Conservation (phyloP, 257 asterid genomes). For the Nicotiana otophora region DNA sequence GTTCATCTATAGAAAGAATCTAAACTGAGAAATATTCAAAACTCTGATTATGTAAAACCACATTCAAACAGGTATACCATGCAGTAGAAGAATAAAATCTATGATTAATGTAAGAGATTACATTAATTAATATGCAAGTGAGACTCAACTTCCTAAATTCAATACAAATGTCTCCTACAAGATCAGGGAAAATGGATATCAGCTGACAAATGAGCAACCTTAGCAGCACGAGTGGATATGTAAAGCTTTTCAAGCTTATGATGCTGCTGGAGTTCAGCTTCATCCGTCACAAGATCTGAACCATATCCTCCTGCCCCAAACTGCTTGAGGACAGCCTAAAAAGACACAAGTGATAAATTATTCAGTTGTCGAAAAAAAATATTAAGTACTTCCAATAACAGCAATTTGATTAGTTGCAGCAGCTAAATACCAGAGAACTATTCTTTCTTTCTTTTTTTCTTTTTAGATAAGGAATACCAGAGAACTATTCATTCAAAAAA, state of each 20-base stretch:
- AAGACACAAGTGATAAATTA: background rate
- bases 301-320: constrained; percentile 78
- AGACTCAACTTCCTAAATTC: background rate
- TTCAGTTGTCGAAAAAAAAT: background rate
- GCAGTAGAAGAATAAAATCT: background rate
- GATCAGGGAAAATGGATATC: background rate
- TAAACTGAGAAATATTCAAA: background rate
- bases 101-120: background rate
- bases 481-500: background rate
- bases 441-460: background rate
- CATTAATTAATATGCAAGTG: background rate
- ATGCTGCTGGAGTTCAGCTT: constrained; percentile 85
- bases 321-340: constrained; percentile 96
- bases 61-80: background rate
- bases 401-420: background rate
- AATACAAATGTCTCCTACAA: background rate
- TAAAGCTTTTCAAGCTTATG: constrained; percentile 93
- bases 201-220: constrained; percentile 40
- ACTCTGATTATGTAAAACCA: background rate
- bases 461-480: background rate
- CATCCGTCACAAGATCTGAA: constrained; percentile 71
- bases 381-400: background rate
- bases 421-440: background rate
- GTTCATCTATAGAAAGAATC: background rate
- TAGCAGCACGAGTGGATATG: constrained; percentile 97